A percentile compares a stretch with the other conserved stretches of the same genome.
Conservation (phyloP, 371 early-diverging fungal species). For the Rhizomucor miehei region DNA sequence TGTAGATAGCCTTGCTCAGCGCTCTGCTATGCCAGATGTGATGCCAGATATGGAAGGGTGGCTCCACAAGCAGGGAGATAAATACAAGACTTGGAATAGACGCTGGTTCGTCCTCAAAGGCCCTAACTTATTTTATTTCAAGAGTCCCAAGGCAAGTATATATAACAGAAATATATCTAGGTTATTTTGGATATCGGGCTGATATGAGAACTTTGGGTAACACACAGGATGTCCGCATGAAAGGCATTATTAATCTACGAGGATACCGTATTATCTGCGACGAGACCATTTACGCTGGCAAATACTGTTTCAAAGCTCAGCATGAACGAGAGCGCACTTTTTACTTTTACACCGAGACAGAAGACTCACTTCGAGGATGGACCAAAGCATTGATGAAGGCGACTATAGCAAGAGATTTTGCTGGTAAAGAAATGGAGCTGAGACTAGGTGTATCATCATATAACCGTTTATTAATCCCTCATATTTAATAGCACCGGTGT, state of each 20-base stretch:
- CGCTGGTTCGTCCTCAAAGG: constrained; percentile 69
- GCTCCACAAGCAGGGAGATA: constrained; percentile 62
- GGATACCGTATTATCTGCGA: constrained; percentile 50
- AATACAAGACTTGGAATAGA: constrained; percentile 63
- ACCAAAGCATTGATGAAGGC: constrained; percentile 72
- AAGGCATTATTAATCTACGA: constrained; percentile 45
- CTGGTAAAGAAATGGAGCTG: constrained; percentile 22
- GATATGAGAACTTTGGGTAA: no score
- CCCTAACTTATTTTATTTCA: constrained; percentile 55
- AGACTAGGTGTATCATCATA: neutral
- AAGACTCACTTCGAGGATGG: constrained; percentile 57
- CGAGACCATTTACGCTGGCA: constrained; percentile 54
- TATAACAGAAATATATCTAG: no score
- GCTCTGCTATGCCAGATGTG: constrained; percentile 5
- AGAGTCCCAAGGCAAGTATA: constrained; percentile 52
- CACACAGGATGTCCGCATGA: constrained; percentile 49
- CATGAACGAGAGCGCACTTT: constrained; percentile 58
- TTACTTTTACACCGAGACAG: constrained; percentile 63
- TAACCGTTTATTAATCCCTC: no score
- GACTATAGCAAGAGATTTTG: constrained; percentile 61
- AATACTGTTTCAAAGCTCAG: constrained; percentile 59
- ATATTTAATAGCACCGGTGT: constrained; percentile 49
- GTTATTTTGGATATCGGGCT: no score
- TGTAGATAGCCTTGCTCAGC: constrained; percentile 20
- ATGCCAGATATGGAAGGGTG: constrained; percentile 58